These are phyloP conservation scores for Medakamo hakoo DNA, from an alignment of 139 green algal species.

Conservation along the genomic window DNA sequence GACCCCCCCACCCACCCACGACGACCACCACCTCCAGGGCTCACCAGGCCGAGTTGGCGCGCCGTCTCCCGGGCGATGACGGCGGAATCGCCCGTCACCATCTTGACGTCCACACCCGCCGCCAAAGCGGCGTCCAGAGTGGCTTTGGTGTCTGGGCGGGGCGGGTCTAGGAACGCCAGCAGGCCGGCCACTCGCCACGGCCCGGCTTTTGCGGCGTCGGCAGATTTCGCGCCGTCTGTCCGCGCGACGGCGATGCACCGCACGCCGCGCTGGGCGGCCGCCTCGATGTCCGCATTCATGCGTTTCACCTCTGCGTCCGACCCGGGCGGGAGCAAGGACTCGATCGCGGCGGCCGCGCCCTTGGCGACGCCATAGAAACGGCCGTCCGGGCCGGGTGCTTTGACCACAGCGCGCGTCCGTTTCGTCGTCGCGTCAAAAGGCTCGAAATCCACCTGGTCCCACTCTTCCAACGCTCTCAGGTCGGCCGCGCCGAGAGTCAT, in stretches of 20 bases:
- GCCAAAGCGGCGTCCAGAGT: constrained; percentile 52
- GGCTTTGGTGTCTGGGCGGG: constrained; percentile 62
- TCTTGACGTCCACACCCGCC: constrained; percentile 61
- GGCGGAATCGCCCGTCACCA: constrained; percentile 76
- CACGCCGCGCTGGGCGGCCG: neutral
- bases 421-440: constrained; percentile 82
- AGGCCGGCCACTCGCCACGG: constrained; percentile 16
- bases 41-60: constrained; percentile 66
- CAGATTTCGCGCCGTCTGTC: neutral
- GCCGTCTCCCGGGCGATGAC: constrained; percentile 74
- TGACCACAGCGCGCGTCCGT: constrained; percentile 45
- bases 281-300: neutral
- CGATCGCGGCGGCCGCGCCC: constrained; percentile 39
- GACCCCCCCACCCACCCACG: too few relatives aligned
- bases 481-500: constrained; percentile 45
- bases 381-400: constrained; percentile 29
- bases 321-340: constrained; percentile 23
- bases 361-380: constrained; percentile 60
- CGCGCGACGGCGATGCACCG: neutral
- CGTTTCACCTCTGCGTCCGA: constrained; percentile 1
- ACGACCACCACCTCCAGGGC: too few relatives aligned
- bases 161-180: constrained; percentile 66
- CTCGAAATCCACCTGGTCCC: constrained; percentile 41
- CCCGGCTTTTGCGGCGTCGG: neutral
- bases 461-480: constrained; percentile 24